A percentile compares a stretch with the other conserved stretches of the same genome.
Evolutionary conservation across 768 basidiomycete genomes (phyloP).

Genomic region (Terana coerulea): DNA sequence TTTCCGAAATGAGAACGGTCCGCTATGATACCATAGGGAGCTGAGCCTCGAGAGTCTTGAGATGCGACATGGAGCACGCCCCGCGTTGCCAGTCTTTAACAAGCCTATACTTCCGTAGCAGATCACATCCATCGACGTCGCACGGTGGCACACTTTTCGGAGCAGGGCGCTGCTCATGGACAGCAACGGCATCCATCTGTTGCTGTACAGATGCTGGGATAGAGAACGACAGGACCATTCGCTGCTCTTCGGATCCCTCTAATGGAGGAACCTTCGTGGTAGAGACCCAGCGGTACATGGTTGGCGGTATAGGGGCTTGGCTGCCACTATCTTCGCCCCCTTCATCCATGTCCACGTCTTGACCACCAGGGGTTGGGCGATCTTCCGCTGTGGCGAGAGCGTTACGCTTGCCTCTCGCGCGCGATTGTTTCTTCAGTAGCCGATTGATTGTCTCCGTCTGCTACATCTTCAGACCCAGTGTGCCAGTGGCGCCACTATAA

Average conservation of each 20-base stretch:
- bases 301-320: slow-evolving; percentile 33
- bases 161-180: background rate
- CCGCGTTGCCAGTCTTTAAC: slow-evolving; percentile 60
- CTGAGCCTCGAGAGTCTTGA: slow-evolving; percentile 48
- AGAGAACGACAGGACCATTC: slow-evolving; percentile 50
- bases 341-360: slow-evolving; percentile 38
- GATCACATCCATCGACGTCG: slow-evolving; percentile 54
- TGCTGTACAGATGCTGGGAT: slow-evolving; percentile 40
- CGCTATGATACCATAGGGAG: background rate
- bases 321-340: slow-evolving; percentile 35
- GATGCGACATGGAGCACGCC: slow-evolving; percentile 65
- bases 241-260: slow-evolving; percentile 11
- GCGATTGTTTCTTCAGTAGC: slow-evolving; percentile 79
- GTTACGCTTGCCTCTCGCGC: slow-evolving; percentile 59
- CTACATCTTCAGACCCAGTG: too few species aligned
- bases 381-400: slow-evolving; percentile 45
- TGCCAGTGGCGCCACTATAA: too few species aligned
- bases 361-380: slow-evolving; percentile 29
- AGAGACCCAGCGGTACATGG: slow-evolving; percentile 73
- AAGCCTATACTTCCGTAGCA: slow-evolving; percentile 58
- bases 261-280: slow-evolving; percentile 36
- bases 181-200: background rate
- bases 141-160: slow-evolving; percentile 31
- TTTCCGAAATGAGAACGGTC: too few species aligned
- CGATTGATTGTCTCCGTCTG: slow-evolving; percentile 89